These are phyloP conservation scores for Rhodotorula babjevae DNA, from an alignment of 768 basidiomycete species.

Conservation along the genomic window DNA sequence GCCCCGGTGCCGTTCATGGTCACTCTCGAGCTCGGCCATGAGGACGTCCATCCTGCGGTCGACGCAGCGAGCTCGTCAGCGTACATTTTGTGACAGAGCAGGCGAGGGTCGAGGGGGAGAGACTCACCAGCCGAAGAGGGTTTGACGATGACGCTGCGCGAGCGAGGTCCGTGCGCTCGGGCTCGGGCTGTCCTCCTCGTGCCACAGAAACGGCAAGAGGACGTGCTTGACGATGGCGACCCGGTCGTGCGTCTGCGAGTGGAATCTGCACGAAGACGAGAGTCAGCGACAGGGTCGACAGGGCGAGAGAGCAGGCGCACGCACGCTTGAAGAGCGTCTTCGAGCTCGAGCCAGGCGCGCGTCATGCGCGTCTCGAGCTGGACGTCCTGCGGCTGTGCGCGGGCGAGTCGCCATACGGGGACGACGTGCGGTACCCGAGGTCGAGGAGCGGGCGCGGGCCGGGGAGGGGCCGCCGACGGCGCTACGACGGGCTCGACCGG, in stretches of 20 bases:
- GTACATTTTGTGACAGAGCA: no score
- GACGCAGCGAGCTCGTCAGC: no score
- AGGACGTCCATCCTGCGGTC: slow-evolving; percentile 2
- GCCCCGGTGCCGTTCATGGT: slow-evolving; percentile 49
- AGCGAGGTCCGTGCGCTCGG: slow-evolving; percentile 27
- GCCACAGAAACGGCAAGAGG: slow-evolving; percentile 46
- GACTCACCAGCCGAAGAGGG: slow-evolving; percentile 48
- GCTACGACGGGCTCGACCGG: no score
- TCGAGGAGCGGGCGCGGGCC: background rate
- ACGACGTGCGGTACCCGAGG: background rate
- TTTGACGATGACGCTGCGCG: slow-evolving; percentile 41
- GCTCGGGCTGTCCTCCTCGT: slow-evolving; percentile 46
- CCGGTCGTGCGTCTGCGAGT: slow-evolving; percentile 38
- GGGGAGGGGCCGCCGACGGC: background rate
- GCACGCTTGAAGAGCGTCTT: background rate
- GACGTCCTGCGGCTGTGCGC: no score
- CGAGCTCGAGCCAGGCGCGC: background rate
- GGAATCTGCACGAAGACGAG: slow-evolving; percentile 33
- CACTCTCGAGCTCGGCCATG: slow-evolving; percentile 45
- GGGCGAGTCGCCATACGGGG: background rate
- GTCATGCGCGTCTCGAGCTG: background rate
- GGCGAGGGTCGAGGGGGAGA: background rate
- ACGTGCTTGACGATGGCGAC: slow-evolving; percentile 44
- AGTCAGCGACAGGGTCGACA: background rate
- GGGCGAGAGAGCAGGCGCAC: background rate